Evolutionary conservation across 2,329 filamentous ascomycete genomes (phyloP), one percentile per base, ranked within the genome.

Genomic region (Purpureocillium takamizusanense): DNA sequence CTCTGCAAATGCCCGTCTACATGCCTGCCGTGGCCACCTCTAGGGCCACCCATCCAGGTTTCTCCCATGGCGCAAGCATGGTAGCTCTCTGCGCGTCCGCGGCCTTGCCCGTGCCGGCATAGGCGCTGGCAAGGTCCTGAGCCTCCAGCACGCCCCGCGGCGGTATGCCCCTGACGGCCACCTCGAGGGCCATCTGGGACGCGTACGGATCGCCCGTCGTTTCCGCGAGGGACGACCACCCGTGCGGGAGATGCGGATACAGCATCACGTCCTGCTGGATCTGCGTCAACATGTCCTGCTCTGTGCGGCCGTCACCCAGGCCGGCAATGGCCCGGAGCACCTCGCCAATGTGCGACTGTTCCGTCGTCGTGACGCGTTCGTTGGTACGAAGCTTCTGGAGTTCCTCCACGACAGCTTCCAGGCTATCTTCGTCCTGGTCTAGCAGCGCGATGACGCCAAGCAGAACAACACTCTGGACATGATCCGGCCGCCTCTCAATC

Each of bases 361-460:
- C 80, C 4, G 69, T 59, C 2, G 74, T 67, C 4, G 70, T 72
- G 3, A 88, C 68, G 35, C 70, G 70, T 37, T 83, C 74, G 37
- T 74, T 78, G 1, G 79, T 83, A 25, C 87, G 77, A 34, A 95
- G 69, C 3, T 65, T 67, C 34, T 86, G 72, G 10, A 98, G 72
- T 54, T 94, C 87, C 7, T 83, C 77, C 3, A 78, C 70, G 1
- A 95, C 88, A 0, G 88, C 89, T 39, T 87, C 83, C 8, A 90
- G 66, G 2, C 81, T 84, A 47, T 94, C 87, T 15, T 71, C 67
- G 52, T 95, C 89, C 13, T 78, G 71, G 42, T 95, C 87, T 1
- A 95, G 62, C 3, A 94, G 69, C 0, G 87, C 86, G 48, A 97
- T 85, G 3, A 86, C 81, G 1, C 88, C 89, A 0, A 98, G 70